Base-by-base conservation (phyloP, 129 eudicot genomes). In the Logfia minima region DNA sequence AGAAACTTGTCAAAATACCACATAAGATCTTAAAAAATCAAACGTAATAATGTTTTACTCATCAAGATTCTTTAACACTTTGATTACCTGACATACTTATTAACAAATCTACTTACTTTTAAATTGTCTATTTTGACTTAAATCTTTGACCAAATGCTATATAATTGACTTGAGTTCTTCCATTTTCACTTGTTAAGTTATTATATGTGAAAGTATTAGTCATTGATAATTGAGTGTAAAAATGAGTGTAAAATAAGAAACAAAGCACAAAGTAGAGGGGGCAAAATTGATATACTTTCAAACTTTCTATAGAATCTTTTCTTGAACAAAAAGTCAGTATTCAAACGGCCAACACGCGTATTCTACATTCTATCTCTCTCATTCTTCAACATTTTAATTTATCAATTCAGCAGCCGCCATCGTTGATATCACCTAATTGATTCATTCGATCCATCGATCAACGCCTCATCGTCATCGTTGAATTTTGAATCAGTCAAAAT, bases 381-480 rank as follows among this genome's bases (percentile, higher is more conserved):
- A 29, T 45, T n/a, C 37, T 43, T n/a, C 56, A 65, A 16, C 21
- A 6, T 64, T 5, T 28, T 28, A 28, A n/a, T 31, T 31, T 5
- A 65, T 2, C 28, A 58, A 8, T 22, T 51, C 63, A 63, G 79
- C 71, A 75, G 71, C 69, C 26, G 28, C 72, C 58, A 79, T 62
- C 29, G 67, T 64, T 62, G 71, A 16, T 39, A 61, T 59, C 83
- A 63, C 58, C 13, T 21, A 45, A 71, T 31, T 71, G 72, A 70
- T 71, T 9, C 48, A 41, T 9, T 41, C 3, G 13, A 35, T 35
- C 39, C 39, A 35, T 71, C 77, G 58, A 72, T 80, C 65, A 73
- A 80, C 74, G 68, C 77, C 74, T 45, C 79, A 65, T 73, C 68
- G 43, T 45, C 79, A 72, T 73, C 68, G 43, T 79, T 72, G 78